Base-by-base conservation (phyloP, 257 asterid genomes). In the Petrea volubilis region DNA sequence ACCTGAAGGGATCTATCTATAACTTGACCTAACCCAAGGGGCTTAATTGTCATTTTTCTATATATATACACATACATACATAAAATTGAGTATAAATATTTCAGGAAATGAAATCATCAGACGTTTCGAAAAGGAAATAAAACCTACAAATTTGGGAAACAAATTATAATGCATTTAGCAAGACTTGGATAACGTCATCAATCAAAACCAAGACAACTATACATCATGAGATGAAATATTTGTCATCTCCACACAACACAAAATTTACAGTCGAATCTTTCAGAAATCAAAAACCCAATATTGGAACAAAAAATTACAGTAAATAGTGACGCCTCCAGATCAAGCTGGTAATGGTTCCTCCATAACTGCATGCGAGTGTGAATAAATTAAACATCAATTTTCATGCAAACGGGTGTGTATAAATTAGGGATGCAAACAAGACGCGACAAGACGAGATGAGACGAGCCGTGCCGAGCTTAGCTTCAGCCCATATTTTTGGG, bases 331-430 rank as follows among this genome's bases (percentile, higher is more conserved):
- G 71, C 44, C 24, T 61, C 68, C 63, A 24, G 43, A 53, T 91
- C 85, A 91, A 71, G 96, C 90, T 69, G 88, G 77, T 44, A 87
- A 70, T 72, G 96, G 96, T 58, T 89, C 97, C 85, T 91, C 96
- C 91, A 83, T 46, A 78, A 81, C 97, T 91, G 96, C 81, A 76
- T 6, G 18, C 31, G 51, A 67, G 57, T 58, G 40, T 15, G 28
- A 5, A 70, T 46, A 64, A n/a, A 67, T 27, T 5, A 67, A 46
- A 74, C 51, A 33, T 56, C 20, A 29, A 60, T 7, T 38, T 67
- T 44, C 4, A 24, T 21, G 46, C 3, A 66, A 38, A 9, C 44
- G 11, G 9, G n/a, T 59, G 11, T 70, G 66, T 60, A 24, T 21
- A 59, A 60, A 50, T 2, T n/a, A 27, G n/a, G n/a, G n/a, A n/a